Evolutionary conservation across 495 filamentous ascomycete species (phyloP).

Genomic region (Xylaria intraflava): DNA sequence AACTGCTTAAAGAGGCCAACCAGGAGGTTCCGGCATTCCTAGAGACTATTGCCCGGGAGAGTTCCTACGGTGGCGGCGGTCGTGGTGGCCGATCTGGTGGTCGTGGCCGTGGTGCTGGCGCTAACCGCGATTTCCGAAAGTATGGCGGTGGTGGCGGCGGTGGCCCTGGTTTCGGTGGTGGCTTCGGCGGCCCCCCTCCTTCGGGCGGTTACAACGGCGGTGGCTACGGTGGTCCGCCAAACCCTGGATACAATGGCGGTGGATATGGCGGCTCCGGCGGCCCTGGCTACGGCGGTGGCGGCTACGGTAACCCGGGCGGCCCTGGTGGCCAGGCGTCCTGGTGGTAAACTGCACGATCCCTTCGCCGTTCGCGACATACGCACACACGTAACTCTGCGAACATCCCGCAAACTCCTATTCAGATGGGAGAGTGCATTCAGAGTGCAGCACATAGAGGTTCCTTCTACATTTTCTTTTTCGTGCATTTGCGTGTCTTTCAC

Average conservation of each 20-base stretch:
- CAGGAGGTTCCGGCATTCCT: conserved; percentile 92
- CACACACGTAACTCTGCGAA: not conserved
- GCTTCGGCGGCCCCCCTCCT: conserved; percentile 40
- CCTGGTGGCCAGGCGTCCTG: conserved; percentile 78
- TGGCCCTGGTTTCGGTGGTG: conserved; percentile 29
- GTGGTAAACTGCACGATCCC: conserved; percentile 66
- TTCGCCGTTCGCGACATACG: conserved; percentile 1
- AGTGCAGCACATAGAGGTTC: conserved; percentile 27
- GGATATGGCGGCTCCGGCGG: conserved; percentile 47
- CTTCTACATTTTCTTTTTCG: conserved; percentile 32
- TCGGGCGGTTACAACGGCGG: conserved; percentile 41
- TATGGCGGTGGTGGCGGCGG: conserved; percentile 53
- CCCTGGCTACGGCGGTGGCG: conserved; percentile 66
- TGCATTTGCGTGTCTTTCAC: conserved; percentile 31
- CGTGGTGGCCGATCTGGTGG: conserved; percentile 64
- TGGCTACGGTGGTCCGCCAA: conserved; percentile 43
- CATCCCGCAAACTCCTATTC: not conserved
- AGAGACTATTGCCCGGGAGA: conserved; percentile 93
- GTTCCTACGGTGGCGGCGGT: conserved; percentile 68
- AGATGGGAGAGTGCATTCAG: not conserved
- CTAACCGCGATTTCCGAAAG: conserved; percentile 87
- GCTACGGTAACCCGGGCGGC: conserved; percentile 82
- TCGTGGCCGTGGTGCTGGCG: conserved; percentile 55
- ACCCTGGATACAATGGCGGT: conserved; percentile 63
- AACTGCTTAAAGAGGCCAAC: conserved; percentile 95